These are phyloP conservation scores for Phytophthora ohioensis DNA, from an alignment of 352 stramenopile species.

Conservation along the genomic window DNA sequence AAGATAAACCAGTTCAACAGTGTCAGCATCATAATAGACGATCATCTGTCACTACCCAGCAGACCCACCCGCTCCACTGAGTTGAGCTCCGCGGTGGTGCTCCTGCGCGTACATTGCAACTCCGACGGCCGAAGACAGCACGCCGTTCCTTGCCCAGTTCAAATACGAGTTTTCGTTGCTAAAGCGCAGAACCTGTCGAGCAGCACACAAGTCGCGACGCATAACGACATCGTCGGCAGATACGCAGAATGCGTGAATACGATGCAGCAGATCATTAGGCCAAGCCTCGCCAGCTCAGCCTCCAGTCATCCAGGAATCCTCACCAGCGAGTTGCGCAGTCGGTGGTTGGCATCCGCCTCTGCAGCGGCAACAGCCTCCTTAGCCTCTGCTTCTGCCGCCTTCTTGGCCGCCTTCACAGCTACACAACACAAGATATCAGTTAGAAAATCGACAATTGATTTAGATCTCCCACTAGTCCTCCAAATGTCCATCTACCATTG, in stretches of 20 bases:
- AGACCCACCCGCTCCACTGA: constrained; percentile 74
- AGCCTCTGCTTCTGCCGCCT: constrained; percentile 36
- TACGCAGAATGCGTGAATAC: constrained; percentile 21
- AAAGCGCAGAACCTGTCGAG: constrained; percentile 73
- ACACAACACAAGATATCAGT: constrained; percentile 2
- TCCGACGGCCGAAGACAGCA: constrained; percentile 82
- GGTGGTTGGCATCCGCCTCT: constrained; percentile 40
- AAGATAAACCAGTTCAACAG: background rate
- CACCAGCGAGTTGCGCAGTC: constrained; percentile 49
- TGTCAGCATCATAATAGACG: constrained; percentile 4
- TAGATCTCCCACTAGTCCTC: background rate
- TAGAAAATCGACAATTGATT: background rate
- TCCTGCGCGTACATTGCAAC: constrained; percentile 91
- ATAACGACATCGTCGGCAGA: constrained; percentile 2
- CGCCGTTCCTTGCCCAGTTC: constrained; percentile 89
- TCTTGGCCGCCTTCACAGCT: constrained; percentile 42
- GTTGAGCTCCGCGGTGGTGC: constrained; percentile 84
- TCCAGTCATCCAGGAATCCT: constrained; percentile 1
- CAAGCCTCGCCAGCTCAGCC: background rate
- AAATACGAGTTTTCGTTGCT: constrained; percentile 91
- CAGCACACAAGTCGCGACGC: background rate
- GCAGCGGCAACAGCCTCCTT: constrained; percentile 35
- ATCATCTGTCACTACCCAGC: background rate
- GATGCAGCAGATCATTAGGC: constrained; percentile 9
- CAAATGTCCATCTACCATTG: constrained; percentile 20